Evolutionary conservation across 306 rosid genomes (phyloP).

Genomic region (Pterocarpus santalinus): DNA sequence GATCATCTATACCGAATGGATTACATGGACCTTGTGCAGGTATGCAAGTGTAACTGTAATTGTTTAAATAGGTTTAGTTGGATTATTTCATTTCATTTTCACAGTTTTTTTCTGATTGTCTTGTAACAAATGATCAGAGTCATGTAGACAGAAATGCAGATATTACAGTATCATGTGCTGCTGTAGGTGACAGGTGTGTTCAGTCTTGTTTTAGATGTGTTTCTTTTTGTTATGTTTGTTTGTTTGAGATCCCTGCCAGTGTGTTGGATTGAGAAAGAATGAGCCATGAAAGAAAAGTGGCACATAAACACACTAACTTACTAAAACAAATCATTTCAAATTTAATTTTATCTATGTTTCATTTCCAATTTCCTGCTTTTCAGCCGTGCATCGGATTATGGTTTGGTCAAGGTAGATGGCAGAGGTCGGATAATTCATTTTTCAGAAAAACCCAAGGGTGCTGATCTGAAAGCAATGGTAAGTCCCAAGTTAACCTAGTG

Average conservation of each 20-base stretch:
- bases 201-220: slow-evolving; percentile 36
- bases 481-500: slow-evolving; percentile 19
- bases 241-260: slow-evolving; percentile 2
- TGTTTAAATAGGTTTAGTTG: background rate
- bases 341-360: slow-evolving; percentile 35
- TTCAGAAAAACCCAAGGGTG: slow-evolving; percentile 82
- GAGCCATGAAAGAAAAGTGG: background rate
- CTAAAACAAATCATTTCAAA: background rate
- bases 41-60: slow-evolving; percentile 39
- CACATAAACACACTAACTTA: slow-evolving; percentile 12
- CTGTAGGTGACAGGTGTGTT: slow-evolving; percentile 77
- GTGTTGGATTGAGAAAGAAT: slow-evolving; percentile 5
- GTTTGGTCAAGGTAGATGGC: slow-evolving; percentile 81
- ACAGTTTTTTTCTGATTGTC: slow-evolving; percentile 39
- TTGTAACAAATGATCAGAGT: slow-evolving; percentile 59
- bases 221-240: background rate
- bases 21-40: slow-evolving; percentile 94
- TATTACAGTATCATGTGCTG: slow-evolving; percentile 80
- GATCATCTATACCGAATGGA: slow-evolving; percentile 98
- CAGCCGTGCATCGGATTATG: slow-evolving; percentile 92
- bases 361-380: slow-evolving; percentile 42
- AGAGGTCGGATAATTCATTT: slow-evolving; percentile 75
- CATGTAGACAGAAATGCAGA: slow-evolving; percentile 83
- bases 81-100: slow-evolving; percentile 33
- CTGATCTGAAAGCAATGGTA: slow-evolving; percentile 82